phyloP scores from a whole-genome alignment of 2,329 filamentous ascomycete genomes.

The Trichoderma cornu-damae region DNA sequence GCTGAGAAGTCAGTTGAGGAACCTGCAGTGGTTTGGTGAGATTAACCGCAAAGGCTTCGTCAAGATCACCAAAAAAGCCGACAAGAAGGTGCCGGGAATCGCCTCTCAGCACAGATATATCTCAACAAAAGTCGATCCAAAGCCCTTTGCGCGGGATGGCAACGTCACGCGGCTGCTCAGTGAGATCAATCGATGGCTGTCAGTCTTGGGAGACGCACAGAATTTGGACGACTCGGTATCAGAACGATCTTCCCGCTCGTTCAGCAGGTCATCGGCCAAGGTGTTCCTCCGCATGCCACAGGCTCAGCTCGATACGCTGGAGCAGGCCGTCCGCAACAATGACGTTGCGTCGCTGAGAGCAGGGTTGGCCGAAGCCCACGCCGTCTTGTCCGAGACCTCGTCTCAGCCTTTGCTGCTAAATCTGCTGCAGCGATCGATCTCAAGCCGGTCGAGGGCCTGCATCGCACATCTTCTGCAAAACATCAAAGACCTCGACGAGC shows the following conservation, averaged over 20 bases:
- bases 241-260: constrained; percentile 66
- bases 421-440: constrained; percentile 71
- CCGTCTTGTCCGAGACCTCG: constrained; percentile 30
- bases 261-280: constrained; percentile 71
- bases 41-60: constrained; percentile 92
- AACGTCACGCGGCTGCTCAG: constrained; percentile 45
- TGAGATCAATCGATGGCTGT: constrained; percentile 87
- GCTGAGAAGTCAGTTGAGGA: constrained; percentile 77
- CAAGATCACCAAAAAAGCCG: constrained; percentile 98
- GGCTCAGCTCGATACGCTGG: constrained; percentile 63
- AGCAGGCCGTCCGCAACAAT: constrained; percentile 66
- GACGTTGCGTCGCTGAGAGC: constrained; percentile 53
- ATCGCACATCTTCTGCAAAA: constrained; percentile 66
- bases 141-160: constrained; percentile 74
- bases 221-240: constrained; percentile 70
- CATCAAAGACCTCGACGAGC: constrained; percentile 70
- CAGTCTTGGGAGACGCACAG: constrained; percentile 71
- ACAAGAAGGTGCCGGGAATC: constrained; percentile 80
- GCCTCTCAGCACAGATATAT: constrained; percentile 81
- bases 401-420: constrained; percentile 70
- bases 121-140: constrained; percentile 82
- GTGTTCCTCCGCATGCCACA: constrained; percentile 67
- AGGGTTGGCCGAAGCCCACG: constrained; percentile 53
- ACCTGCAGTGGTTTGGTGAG: constrained; percentile 96
- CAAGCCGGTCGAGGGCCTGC: constrained; percentile 61